A percentile compares a stretch with the other conserved stretches of the same genome.
These are phyloP conservation scores for Plantago ovata DNA, from an alignment of 257 asterid genomes.

Conservation along the genomic window DNA sequence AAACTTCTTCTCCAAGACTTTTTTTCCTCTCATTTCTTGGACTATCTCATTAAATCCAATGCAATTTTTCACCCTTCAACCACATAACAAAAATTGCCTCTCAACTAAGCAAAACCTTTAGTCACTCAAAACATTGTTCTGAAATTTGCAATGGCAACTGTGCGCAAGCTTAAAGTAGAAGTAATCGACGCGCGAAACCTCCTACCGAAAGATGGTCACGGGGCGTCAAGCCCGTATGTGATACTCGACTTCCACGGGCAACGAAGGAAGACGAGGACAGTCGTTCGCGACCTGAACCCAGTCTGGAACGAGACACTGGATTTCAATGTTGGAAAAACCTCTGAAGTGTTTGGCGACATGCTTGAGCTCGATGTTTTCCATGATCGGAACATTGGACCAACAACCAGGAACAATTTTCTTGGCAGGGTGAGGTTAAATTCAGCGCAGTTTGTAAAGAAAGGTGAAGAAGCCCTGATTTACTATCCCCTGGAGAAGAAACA, in stretches of 20 bases:
- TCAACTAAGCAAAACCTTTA: too few relatives aligned
- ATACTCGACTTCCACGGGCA: slow-evolving; percentile 77
- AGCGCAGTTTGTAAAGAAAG: slow-evolving; percentile 73
- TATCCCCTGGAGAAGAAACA: slow-evolving; percentile 72
- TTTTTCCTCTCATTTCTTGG: not conserved
- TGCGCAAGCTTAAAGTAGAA: slow-evolving; percentile 68
- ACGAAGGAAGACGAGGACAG: slow-evolving; percentile 64
- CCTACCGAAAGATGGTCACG: slow-evolving; percentile 80
- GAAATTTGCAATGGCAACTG: slow-evolving; percentile 37
- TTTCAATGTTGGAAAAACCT: slow-evolving; percentile 58
- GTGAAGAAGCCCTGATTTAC: slow-evolving; percentile 82
- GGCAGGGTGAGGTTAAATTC: slow-evolving; percentile 63
- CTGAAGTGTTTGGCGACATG: slow-evolving; percentile 70
- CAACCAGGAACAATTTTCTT: slow-evolving; percentile 68
- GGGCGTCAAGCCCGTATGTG: slow-evolving; percentile 77
- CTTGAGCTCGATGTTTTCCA: slow-evolving; percentile 66
- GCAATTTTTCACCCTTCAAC: too few relatives aligned
- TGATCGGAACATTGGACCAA: slow-evolving; percentile 62
- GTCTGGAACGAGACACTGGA: slow-evolving; percentile 65
- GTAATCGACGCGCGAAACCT: slow-evolving; percentile 72
- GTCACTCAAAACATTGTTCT: too few relatives aligned
- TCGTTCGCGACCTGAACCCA: slow-evolving; percentile 66
- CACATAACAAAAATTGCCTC: too few relatives aligned
- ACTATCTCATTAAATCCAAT: not conserved
- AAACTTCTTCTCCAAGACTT: slow-evolving; percentile 4